These are phyloP conservation scores for Aspergillus quadricinctus DNA, from an alignment of 2,329 filamentous ascomycete genomes.

Conservation along the genomic window DNA sequence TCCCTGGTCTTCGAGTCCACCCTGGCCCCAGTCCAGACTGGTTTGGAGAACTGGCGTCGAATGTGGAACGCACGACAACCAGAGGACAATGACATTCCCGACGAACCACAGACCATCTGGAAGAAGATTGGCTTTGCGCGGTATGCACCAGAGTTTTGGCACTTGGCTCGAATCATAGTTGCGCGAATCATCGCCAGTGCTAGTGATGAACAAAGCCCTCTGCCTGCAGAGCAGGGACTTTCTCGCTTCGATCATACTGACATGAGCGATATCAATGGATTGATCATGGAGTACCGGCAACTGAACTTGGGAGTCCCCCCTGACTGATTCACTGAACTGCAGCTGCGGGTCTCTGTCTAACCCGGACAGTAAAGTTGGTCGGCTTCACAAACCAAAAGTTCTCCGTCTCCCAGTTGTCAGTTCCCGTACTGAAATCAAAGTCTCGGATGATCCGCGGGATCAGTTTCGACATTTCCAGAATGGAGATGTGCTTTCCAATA, in stretches of 20 bases:
- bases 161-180: constrained; percentile 21
- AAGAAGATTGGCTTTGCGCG: constrained; percentile 23
- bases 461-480: constrained; percentile 36
- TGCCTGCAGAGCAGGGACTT: neutral
- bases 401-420: constrained; percentile 28
- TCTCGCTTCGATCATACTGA: constrained; percentile 21
- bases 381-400: constrained; percentile 46
- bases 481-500: constrained; percentile 34
- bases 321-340: neutral
- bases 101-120: constrained; percentile 18
- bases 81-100: constrained; percentile 15
- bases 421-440: constrained; percentile 19
- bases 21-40: constrained; percentile 17
- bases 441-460: constrained; percentile 30
- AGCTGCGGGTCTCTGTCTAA: constrained; percentile 6
- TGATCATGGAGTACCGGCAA: constrained; percentile 22
- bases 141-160: constrained; percentile 25
- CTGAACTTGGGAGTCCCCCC: constrained; percentile 14
- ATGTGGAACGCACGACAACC: constrained; percentile 20
- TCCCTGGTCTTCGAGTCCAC: constrained; percentile 22
- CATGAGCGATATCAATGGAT: constrained; percentile 21
- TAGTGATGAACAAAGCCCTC: neutral
- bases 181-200: constrained; percentile 9
- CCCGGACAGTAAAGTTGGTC: constrained; percentile 35
- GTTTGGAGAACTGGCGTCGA: constrained; percentile 23